Evolutionary conservation across 1,284 basidiomycete species (phyloP).

Genomic region (Rhodotorula glutinis): DNA sequence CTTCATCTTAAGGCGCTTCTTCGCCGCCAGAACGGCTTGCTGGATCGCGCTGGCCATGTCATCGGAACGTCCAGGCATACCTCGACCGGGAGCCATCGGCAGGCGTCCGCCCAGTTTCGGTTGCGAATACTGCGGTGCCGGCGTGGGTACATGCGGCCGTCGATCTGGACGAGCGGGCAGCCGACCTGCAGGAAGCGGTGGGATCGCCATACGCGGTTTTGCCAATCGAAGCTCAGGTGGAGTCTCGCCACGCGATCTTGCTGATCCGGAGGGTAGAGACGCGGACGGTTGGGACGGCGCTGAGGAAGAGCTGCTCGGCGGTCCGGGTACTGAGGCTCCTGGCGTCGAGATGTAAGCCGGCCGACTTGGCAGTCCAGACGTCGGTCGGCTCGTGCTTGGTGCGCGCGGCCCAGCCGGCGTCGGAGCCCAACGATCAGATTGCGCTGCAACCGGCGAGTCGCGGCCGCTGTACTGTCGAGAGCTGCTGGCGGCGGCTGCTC

Average conservation of each 20-base stretch:
- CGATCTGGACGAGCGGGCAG: background rate
- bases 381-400: constrained; percentile 3
- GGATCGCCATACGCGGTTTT: background rate
- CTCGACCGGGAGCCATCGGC: background rate
- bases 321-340: background rate
- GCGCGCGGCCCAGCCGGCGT: too few species aligned
- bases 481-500: too few species aligned
- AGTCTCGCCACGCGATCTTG: background rate
- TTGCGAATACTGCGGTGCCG: background rate
- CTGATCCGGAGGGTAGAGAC: too few species aligned
- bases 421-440: too few species aligned
- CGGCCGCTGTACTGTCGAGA: too few species aligned
- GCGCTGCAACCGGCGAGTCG: too few species aligned
- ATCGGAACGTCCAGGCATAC: background rate
- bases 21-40: constrained; percentile 27
- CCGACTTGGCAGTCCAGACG: constrained; percentile 7
- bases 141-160: background rate
- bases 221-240: constrained; percentile 22
- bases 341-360: constrained; percentile 3
- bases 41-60: constrained; percentile 23
- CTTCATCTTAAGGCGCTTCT: constrained; percentile 15
- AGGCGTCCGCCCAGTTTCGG: background rate
- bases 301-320: too few species aligned
- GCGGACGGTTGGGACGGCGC: too few species aligned
- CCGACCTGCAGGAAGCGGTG: constrained; percentile 1